A percentile compares a stretch with the other conserved stretches of the same genome.
Evolutionary conservation across 306 rosid genomes (phyloP).

Genomic region (Carpinus fangiana): DNA sequence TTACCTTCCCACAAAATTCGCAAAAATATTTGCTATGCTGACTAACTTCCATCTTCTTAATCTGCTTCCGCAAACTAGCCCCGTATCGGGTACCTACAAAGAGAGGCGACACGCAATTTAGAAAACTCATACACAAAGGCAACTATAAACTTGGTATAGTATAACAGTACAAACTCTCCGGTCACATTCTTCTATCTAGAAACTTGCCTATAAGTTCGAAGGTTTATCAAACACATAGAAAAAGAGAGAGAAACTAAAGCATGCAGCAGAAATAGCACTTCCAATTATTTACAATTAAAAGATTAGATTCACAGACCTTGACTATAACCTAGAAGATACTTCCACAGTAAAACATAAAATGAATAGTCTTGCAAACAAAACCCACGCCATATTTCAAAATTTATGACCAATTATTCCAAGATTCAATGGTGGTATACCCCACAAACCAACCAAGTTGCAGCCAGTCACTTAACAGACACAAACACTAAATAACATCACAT

Average conservation of each 20-base stretch:
- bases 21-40: constrained; percentile 89
- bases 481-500: background rate
- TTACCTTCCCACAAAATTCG: constrained; percentile 89
- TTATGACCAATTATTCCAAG: background rate
- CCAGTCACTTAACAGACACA: background rate
- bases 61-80: constrained; percentile 91
- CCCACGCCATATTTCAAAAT: background rate
- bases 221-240: background rate
- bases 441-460: background rate
- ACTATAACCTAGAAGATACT: background rate
- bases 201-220: background rate
- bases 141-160: background rate
- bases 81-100: constrained; percentile 80
- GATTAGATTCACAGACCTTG: background rate
- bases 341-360: background rate
- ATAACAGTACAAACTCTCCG: background rate
- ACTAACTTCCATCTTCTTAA: constrained; percentile 94
- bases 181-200: background rate
- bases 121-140: background rate
- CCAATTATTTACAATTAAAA: background rate
- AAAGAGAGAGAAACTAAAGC: background rate
- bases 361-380: background rate
- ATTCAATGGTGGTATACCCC: background rate
- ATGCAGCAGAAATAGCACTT: background rate
- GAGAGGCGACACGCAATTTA: background rate